phyloP scores from a whole-genome alignment of 768 basidiomycete genomes.

The Macrolepiota dolichaula region DNA sequence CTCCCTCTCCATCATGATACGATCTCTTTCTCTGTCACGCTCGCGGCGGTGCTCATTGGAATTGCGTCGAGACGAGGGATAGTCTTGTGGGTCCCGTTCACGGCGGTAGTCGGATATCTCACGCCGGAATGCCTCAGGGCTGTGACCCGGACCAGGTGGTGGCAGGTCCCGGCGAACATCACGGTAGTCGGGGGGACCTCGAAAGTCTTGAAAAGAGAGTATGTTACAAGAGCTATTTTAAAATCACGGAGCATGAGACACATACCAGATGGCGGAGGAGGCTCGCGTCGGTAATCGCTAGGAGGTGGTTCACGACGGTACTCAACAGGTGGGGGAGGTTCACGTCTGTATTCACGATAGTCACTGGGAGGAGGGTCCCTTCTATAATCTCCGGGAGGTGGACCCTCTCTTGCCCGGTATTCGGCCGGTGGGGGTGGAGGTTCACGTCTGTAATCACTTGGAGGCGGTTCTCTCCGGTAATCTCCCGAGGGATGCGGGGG shows the following conservation, averaged over 20 bases:
- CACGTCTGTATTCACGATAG: slow-evolving; percentile 11
- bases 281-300: slow-evolving; percentile 8
- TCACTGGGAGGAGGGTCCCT: slow-evolving; percentile 5
- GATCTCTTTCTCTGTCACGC: slow-evolving; percentile 11
- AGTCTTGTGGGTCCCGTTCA: slow-evolving; percentile 8
- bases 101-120: slow-evolving; percentile 7
- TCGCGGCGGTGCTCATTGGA: slow-evolving; percentile 10
- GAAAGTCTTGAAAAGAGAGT: not conserved
- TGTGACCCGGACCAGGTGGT: slow-evolving; percentile 8
- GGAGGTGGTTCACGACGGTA: slow-evolving; percentile 10
- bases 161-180: slow-evolving; percentile 6
- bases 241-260: not conserved
- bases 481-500: not conserved
- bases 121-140: slow-evolving; percentile 8
- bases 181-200: slow-evolving; percentile 5
- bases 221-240: not conserved
- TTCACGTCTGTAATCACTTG: slow-evolving; percentile 6
- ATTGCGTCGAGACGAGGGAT: slow-evolving; percentile 5
- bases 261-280: slow-evolving; percentile 3
- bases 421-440: slow-evolving; percentile 2
- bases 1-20: slow-evolving; percentile 8
- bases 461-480: not conserved
- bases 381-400: not conserved
- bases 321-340: slow-evolving; percentile 4
- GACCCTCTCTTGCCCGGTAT: slow-evolving; percentile 2